Conservation (phyloP, 768 basidiomycete genomes). For the Suillus plorans region DNA sequence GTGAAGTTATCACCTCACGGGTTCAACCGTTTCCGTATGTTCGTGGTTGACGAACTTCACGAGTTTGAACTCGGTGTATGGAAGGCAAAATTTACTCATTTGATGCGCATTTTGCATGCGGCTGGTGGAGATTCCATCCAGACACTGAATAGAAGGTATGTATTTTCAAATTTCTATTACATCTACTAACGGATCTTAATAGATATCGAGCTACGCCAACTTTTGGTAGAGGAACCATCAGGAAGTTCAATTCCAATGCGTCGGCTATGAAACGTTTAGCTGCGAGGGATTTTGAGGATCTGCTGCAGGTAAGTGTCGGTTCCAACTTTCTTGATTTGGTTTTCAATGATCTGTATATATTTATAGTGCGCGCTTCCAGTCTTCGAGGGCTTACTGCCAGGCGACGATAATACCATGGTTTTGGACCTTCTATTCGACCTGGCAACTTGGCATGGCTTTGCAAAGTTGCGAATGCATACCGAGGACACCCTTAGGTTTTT, state of each 20-base stretch:
- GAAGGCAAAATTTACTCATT: no score
- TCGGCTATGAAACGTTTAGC: no score
- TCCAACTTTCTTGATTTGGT: neutral
- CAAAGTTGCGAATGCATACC: neutral
- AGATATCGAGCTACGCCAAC: neutral
- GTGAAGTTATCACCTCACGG: slow-evolving; percentile 5
- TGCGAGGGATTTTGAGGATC: neutral
- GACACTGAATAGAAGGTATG: no score
- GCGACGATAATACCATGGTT: no score
- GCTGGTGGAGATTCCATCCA: no score
- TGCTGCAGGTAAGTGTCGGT: neutral
- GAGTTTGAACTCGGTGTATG: slow-evolving; percentile 38
- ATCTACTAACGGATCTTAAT: no score
- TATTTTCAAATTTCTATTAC: no score
- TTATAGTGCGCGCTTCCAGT: neutral
- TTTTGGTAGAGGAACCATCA: neutral
- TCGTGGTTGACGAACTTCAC: slow-evolving; percentile 38
- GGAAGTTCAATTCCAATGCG: neutral
- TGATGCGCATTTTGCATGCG: no score
- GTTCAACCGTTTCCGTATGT: slow-evolving; percentile 25
- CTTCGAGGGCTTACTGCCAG: neutral
- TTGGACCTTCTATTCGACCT: neutral
- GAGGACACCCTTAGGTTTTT: neutral
- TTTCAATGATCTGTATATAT: neutral
- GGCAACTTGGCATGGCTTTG: neutral